These are phyloP conservation scores for Hanseniaspora lachancei DNA, from an alignment of 805 yeast genomes.

Conservation along the genomic window DNA sequence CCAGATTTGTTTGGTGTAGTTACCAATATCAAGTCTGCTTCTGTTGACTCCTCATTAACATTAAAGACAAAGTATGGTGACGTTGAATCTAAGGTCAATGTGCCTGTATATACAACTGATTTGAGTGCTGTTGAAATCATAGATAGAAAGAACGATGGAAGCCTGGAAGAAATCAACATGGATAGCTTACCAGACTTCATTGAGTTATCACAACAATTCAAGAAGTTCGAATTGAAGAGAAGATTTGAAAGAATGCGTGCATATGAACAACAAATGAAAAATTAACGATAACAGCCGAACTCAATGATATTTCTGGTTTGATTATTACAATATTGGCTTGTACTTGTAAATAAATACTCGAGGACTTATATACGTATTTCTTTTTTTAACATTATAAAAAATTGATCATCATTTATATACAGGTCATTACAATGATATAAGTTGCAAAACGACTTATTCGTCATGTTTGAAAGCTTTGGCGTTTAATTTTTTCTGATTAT, in stretches of 20 bases:
- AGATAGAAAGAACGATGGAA: neutral
- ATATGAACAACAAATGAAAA: neutral
- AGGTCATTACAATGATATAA: neutral
- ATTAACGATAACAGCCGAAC: neutral
- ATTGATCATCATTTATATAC: neutral
- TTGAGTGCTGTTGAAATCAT: constrained; percentile 3
- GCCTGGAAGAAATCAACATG: neutral
- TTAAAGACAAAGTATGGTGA: constrained; percentile 4
- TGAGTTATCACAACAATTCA: constrained; percentile 4
- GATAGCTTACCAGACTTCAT: neutral
- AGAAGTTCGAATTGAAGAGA: constrained; percentile 9
- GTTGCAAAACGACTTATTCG: neutral
- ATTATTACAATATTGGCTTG: neutral
- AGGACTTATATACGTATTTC: neutral
- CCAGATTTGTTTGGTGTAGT: constrained; percentile 9
- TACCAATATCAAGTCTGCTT: neutral
- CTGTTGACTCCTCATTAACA: constrained; percentile 2
- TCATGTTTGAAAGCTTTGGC: constrained; percentile 26
- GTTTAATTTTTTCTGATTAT: constrained; percentile 28
- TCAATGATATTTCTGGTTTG: too few relatives aligned
- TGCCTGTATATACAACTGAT: constrained; percentile 3
- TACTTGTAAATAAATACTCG: neutral
- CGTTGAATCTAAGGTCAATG: constrained; percentile 1
- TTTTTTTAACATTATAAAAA: neutral
- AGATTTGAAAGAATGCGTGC: constrained; percentile 10